Evolutionary conservation across 257 asterid species (phyloP), one percentile per base, ranked within the genome.

Genomic region (Penstemon davidsonii): DNA sequence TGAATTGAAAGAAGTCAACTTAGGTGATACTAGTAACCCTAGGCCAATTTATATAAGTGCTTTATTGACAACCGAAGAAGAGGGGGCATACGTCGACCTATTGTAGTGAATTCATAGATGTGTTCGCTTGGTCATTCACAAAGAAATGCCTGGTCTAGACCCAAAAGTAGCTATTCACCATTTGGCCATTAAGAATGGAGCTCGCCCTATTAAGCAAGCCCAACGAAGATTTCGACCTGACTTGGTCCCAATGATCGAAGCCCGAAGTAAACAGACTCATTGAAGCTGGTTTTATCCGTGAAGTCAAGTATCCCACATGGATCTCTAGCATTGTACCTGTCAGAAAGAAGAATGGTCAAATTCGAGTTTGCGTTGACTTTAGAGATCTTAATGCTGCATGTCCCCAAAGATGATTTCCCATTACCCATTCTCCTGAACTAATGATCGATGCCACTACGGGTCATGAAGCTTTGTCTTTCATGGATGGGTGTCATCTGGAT

Each of bases 391-490:
- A 56, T 36, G 42, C 5, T 6, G 62, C 43, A 3, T 56, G 62
- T 36, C n/a, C 62, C 60, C 4, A 55, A 15, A 10, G 60, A 55
- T 19, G 40, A 55, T 9, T 18, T 55, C 19, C 12, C 5, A 15
- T 3, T 54, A 36, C 59, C 59, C 0, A 18, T 54, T n/a, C n/a
- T 3, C 37, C 59, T 4, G 59, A 54, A 19, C 59, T 54, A 3
- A 54, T 54, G 59, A 54, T 52, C 57, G 57, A 52, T 52, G 57
- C 57, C n/a, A 52, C 57, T n/a, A 52, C 57, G 3, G 57, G 33
- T 19, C 25, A 19, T 19, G 25, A 19, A 19, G 25, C 25, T 19
- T 19, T 19, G 25, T 19, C 25, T 0, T 19, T 19, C 25, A 0
- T 19, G 25, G 25, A 19, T 0, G n/a, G n/a, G n/a, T n/a, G n/a